A percentile compares a stretch with the other conserved stretches of the same genome.
Conservation (phyloP, 192 early-diverging fungal species). For the Phycomyces nitens region DNA sequence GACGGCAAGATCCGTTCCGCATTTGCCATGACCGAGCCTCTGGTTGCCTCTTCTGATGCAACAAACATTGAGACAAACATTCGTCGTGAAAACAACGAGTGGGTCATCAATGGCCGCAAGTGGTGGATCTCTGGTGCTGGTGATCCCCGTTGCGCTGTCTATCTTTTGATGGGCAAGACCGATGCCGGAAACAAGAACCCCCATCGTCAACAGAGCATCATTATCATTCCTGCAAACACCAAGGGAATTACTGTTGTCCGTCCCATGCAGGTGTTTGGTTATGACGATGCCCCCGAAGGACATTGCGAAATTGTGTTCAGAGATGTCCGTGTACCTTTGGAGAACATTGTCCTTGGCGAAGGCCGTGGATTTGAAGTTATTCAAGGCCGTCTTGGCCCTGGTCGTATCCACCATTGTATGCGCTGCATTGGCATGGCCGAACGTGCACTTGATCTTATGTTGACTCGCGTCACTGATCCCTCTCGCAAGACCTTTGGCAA, state of each 20-base stretch:
- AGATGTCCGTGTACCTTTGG: slow-evolving; percentile 80
- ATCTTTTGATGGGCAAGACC: slow-evolving; percentile 88
- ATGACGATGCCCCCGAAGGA: slow-evolving; percentile 95
- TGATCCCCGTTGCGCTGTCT: slow-evolving; percentile 91
- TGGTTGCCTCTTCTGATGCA: slow-evolving; percentile 93
- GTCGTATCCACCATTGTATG: slow-evolving; percentile 99
- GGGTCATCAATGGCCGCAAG: slow-evolving; percentile 80
- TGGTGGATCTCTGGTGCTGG: slow-evolving; percentile 99
- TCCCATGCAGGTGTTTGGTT: slow-evolving; percentile 87
- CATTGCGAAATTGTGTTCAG: slow-evolving; percentile 93
- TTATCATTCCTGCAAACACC: slow-evolving; percentile 83
- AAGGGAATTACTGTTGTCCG: slow-evolving; percentile 81
- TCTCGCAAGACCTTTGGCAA: slow-evolving; percentile 86
- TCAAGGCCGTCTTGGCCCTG: slow-evolving; percentile 94
- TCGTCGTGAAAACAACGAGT: slow-evolving; percentile 57
- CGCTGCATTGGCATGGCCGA: slow-evolving; percentile 91
- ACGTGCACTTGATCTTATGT: slow-evolving; percentile 83
- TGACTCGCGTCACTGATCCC: slow-evolving; percentile 76
- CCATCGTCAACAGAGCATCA: slow-evolving; percentile 87
- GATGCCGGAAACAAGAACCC: slow-evolving; percentile 59
- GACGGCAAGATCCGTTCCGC: slow-evolving; percentile 92
- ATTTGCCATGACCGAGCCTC: slow-evolving; percentile 98
- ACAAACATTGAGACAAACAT: slow-evolving; percentile 94
- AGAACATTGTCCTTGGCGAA: slow-evolving; percentile 89
- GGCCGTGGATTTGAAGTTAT: slow-evolving; percentile 98